phyloP scores from a whole-genome alignment of 192 early-diverging fungal species.

The Entophlyctis luteolus region DNA sequence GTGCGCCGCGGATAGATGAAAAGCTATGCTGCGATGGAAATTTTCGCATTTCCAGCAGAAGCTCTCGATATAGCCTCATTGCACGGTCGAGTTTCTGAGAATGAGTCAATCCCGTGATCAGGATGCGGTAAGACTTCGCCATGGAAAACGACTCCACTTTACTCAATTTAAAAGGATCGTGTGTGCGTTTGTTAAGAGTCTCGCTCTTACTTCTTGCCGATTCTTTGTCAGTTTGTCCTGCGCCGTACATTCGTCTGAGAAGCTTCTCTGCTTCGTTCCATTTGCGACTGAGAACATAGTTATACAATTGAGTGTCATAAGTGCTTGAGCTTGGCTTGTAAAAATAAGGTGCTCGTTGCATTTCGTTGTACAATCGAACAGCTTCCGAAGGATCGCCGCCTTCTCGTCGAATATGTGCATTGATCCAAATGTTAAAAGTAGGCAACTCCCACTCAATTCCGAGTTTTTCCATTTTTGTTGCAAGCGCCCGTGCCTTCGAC shows the following conservation, averaged over 20 bases:
- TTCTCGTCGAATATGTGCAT: constrained; percentile 18
- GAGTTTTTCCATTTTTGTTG: neutral
- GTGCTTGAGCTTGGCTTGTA: neutral
- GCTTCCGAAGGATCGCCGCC: constrained; percentile 21
- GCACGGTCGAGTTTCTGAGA: neutral
- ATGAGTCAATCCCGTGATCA: neutral
- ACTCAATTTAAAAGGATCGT: too few species aligned
- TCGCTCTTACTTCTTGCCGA: too few species aligned
- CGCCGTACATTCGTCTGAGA: constrained; percentile 1
- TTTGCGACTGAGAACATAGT: neutral
- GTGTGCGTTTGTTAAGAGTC: neutral
- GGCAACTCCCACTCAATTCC: constrained; percentile 2
- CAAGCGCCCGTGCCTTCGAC: constrained; percentile 3
- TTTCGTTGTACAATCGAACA: constrained; percentile 7
- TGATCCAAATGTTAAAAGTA: constrained; percentile 24
- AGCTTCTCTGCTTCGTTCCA: constrained; percentile 13
- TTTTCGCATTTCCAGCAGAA: neutral
- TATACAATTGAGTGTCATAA: constrained; percentile 2
- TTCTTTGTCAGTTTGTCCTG: too few species aligned
- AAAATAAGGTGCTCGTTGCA: constrained; percentile 18
- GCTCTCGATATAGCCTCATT: neutral
- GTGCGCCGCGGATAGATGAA: neutral
- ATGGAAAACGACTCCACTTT: neutral
- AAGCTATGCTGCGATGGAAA: neutral
- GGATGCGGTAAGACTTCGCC: constrained; percentile 1